A percentile compares a stretch with the other conserved stretches of the same genome.
phyloP scores from a whole-genome alignment of 176 grass and related monocot species.

The Raddia guianensis region DNA sequence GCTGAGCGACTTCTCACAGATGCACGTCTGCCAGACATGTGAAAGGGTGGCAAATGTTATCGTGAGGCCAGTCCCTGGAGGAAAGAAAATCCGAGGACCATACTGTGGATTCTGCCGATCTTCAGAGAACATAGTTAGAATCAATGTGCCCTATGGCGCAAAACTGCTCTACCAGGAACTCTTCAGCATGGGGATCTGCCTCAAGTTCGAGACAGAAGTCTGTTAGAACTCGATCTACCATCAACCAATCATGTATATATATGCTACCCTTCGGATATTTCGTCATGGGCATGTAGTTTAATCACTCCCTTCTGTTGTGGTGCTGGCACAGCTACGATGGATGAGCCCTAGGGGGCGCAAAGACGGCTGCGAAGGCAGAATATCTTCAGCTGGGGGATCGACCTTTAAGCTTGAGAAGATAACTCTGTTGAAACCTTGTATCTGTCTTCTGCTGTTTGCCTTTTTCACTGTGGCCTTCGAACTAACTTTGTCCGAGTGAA shows the following conservation, averaged over 20 bases:
- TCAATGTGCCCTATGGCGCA: conserved; percentile 78
- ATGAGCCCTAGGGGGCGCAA: background rate
- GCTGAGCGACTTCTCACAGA: conserved; percentile 83
- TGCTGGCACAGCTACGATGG: conserved; percentile 25
- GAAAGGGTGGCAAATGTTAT: conserved; percentile 79
- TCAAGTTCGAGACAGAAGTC: conserved; percentile 81
- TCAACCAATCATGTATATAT: conserved; percentile 34
- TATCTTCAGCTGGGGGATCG: background rate
- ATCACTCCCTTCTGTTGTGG: conserved; percentile 14
- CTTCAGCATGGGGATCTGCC: conserved; percentile 93
- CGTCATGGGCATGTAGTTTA: background rate
- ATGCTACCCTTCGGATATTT: background rate
- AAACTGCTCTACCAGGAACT: conserved; percentile 95
- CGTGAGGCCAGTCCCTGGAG: conserved; percentile 50
- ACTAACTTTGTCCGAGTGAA: conserved; percentile 11
- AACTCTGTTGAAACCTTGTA: conserved; percentile 16
- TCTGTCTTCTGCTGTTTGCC: background rate
- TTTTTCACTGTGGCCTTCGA: background rate
- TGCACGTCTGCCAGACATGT: conserved; percentile 74
- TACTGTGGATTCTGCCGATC: conserved; percentile 78
- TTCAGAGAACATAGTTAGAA: conserved; percentile 69
- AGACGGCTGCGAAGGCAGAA: background rate
- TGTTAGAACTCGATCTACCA: conserved; percentile 48
- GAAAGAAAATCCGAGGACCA: conserved; percentile 71
- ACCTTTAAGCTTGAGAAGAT: background rate